phyloP scores from a whole-genome alignment of 495 filamentous ascomycete genomes.

The Daldinia decipiens region DNA sequence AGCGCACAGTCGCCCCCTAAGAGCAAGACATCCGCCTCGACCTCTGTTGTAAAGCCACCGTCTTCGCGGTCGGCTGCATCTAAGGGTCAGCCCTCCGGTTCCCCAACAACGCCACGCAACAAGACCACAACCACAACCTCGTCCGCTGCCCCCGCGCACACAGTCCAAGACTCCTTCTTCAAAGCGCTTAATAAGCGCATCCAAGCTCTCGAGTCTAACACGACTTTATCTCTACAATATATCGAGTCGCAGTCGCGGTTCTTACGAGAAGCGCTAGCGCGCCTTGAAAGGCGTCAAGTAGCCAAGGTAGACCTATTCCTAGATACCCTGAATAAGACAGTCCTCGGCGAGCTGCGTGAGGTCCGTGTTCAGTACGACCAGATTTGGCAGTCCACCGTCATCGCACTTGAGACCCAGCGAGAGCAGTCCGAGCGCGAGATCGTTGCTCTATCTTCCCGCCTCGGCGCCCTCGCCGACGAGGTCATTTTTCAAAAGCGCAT shows the following conservation, averaged over 20 bases:
- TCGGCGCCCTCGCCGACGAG: slow-evolving; percentile 90
- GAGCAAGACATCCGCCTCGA: slow-evolving; percentile 37
- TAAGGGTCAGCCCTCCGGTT: slow-evolving; percentile 31
- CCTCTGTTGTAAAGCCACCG: slow-evolving; percentile 42
- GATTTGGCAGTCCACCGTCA: slow-evolving; percentile 92
- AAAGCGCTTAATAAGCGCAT: slow-evolving; percentile 94
- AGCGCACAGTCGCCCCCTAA: slow-evolving; percentile 30
- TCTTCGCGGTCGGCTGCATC: slow-evolving; percentile 31
- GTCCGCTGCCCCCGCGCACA: slow-evolving; percentile 73
- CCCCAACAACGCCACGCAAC: slow-evolving; percentile 49
- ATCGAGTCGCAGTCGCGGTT: slow-evolving; percentile 96
- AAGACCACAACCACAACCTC: slow-evolving; percentile 60
- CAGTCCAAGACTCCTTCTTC: slow-evolving; percentile 96
- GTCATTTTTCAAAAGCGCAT: slow-evolving; percentile 96
- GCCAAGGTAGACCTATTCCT: slow-evolving; percentile 84
- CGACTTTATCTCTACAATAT: slow-evolving; percentile 91
- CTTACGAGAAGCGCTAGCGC: slow-evolving; percentile 87
- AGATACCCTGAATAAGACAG: slow-evolving; percentile 83
- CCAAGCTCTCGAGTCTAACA: slow-evolving; percentile 89
- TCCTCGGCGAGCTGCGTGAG: slow-evolving; percentile 82
- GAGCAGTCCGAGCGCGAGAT: slow-evolving; percentile 83
- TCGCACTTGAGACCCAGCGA: slow-evolving; percentile 88
- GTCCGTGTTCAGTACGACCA: slow-evolving; percentile 92
- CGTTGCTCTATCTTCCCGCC: slow-evolving; percentile 78
- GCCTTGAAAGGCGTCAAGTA: slow-evolving; percentile 89